Evolutionary conservation across 78 protist genomes (phyloP).

Genomic region (Salpingoeca rosetta): DNA sequence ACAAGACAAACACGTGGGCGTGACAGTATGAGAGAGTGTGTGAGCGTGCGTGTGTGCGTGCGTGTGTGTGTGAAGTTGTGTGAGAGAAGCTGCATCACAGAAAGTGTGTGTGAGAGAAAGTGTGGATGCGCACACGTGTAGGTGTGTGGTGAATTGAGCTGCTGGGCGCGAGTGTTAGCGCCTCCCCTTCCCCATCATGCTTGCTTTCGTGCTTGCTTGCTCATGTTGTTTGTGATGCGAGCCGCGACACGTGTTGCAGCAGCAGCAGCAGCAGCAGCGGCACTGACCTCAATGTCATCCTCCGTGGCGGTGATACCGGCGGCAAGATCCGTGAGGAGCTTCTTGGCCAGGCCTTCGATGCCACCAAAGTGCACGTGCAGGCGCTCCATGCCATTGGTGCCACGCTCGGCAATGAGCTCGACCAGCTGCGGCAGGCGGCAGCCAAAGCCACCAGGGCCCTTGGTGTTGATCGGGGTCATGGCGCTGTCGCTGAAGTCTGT

Average conservation of each 20-base stretch:
- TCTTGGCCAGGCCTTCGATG: constrained; percentile 4
- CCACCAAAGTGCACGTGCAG: not conserved
- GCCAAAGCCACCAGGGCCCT: not conserved
- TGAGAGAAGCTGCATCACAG: too few species aligned
- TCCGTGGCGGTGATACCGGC: not conserved
- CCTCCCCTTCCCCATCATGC: not conserved
- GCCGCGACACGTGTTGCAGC: too few species aligned
- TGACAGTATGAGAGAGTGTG: too few species aligned
- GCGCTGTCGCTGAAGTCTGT: not conserved
- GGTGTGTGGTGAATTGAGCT: too few species aligned
- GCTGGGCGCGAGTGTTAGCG: not conserved
- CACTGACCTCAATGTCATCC: not conserved
- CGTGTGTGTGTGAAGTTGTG: too few species aligned
- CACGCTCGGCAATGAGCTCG: not conserved
- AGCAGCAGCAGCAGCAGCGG: too few species aligned
- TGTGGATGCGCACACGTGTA: too few species aligned
- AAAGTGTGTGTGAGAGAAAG: too few species aligned
- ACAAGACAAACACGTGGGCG: too few species aligned
- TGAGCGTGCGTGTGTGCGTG: too few species aligned
- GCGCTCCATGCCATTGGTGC: not conserved
- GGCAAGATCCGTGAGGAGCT: not conserved
- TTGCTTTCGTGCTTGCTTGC: not conserved
- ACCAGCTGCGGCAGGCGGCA: not conserved
- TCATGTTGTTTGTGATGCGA: too few species aligned
- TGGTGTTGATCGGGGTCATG: not conserved